These are phyloP conservation scores for Arachnomyces sp. DNA, from an alignment of 2,329 filamentous ascomycete genomes.

Conservation along the genomic window DNA sequence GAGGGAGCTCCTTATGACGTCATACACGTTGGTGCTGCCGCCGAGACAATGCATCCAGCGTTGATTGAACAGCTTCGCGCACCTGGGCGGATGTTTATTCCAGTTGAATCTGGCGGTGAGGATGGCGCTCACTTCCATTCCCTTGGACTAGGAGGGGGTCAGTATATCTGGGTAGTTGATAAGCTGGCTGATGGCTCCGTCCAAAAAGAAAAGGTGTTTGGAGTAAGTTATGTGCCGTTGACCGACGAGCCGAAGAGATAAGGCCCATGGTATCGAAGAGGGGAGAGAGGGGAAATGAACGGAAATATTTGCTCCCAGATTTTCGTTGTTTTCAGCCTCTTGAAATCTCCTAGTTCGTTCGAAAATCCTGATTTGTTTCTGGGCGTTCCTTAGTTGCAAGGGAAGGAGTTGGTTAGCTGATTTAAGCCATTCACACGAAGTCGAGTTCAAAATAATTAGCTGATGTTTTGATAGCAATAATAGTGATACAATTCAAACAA, in stretches of 20 bases:
- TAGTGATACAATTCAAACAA: not conserved
- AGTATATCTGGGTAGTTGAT: slow-evolving; percentile 58
- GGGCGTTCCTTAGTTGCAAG: not conserved
- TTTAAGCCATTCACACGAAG: too few relatives aligned
- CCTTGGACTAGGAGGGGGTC: slow-evolving; percentile 28
- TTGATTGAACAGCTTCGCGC: slow-evolving; percentile 69
- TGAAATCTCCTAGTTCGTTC: too few relatives aligned
- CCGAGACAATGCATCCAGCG: slow-evolving; percentile 61
- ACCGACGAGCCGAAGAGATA: slow-evolving; percentile 48
- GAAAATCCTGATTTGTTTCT: not conserved
- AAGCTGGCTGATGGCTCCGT: slow-evolving; percentile 54
- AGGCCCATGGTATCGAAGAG: too few relatives aligned
- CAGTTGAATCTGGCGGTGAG: slow-evolving; percentile 44
- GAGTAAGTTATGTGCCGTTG: slow-evolving; percentile 58
- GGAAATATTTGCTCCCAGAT: too few relatives aligned
- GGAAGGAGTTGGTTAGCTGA: not conserved
- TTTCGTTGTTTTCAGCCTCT: too few relatives aligned
- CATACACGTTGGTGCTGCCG: slow-evolving; percentile 90
- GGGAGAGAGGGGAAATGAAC: too few relatives aligned
- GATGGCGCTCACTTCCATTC: slow-evolving; percentile 12
- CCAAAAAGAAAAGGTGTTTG: slow-evolving; percentile 50
- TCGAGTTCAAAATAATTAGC: too few relatives aligned
- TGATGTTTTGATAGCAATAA: too few relatives aligned
- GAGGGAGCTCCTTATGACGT: slow-evolving; percentile 67
- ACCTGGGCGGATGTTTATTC: slow-evolving; percentile 68